Evolutionary conservation across 2,329 filamentous ascomycete genomes (phyloP).

Genomic region (Botrytis sinoallii): DNA sequence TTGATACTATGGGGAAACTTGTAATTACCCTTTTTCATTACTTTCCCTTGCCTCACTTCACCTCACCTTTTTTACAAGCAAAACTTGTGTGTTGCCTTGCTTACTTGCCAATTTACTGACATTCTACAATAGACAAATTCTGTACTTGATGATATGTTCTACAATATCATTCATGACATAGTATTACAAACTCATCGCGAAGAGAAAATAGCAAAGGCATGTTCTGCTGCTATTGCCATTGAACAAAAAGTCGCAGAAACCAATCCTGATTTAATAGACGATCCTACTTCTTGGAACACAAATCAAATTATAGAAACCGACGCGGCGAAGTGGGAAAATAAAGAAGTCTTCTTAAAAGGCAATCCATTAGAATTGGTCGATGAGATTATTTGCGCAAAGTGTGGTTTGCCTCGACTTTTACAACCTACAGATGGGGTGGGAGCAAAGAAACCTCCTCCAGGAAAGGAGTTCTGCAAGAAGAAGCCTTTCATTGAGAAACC

Average conservation of each 20-base stretch:
- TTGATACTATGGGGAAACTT: constrained; percentile 54
- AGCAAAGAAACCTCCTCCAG: constrained; percentile 61
- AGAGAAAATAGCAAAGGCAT: constrained; percentile 71
- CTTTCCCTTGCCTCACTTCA: constrained; percentile 16
- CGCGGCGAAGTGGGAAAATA: constrained; percentile 68
- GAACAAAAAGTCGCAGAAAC: constrained; percentile 47
- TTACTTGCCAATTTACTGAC: constrained; percentile 24
- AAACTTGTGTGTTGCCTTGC: constrained; percentile 19
- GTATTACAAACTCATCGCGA: constrained; percentile 72
- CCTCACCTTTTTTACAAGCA: neutral
- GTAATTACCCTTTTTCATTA: constrained; percentile 43
- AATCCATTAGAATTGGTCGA: constrained; percentile 69
- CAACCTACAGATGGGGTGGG: constrained; percentile 70
- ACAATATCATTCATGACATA: constrained; percentile 74
- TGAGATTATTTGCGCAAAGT: constrained; percentile 71
- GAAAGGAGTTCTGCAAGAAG: constrained; percentile 73
- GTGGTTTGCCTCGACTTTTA: constrained; percentile 70
- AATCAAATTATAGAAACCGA: constrained; percentile 56
- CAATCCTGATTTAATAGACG: constrained; percentile 28
- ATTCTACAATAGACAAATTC: constrained; percentile 50
- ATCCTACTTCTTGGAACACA: constrained; percentile 44
- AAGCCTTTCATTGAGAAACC: constrained; percentile 74
- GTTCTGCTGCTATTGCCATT: constrained; percentile 61
- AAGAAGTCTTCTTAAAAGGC: constrained; percentile 64
- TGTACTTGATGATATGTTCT: constrained; percentile 71